Base-by-base conservation (phyloP, 2,329 filamentous ascomycete species). In the Periconia sp. region DNA sequence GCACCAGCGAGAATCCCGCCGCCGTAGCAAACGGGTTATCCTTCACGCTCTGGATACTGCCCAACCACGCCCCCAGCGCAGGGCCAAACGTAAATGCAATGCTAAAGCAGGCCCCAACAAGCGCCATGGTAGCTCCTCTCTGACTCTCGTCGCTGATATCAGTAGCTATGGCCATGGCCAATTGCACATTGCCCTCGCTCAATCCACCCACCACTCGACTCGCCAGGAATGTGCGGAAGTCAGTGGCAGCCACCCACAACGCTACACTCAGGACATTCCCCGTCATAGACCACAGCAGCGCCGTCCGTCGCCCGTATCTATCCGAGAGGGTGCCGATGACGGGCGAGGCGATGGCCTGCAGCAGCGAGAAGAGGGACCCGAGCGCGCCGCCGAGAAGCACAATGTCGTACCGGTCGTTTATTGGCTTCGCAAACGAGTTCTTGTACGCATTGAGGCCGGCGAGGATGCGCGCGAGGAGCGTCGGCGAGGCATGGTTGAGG, bases 1-100 rank as follows among this genome's bases (percentile, higher is more conserved):
- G 74, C 21, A 85, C 81, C 22, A 99, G 78, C 12, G 89, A 95
- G 54, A 97, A 90, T 1, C 88, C 88, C 0, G 94, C 94, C 1
- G 94, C 92, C 0, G 90, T 89, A 5, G 91, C 92, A 69, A 99
- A 99, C 0, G 94, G 94, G 66, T 99, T 99, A 18, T 86, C 87
- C 3, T 86, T 84, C 17, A 97, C 86, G 4, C 84, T 83, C 11
- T 84, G 83, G 49, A 96, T 84, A 37, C 82, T 86, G 52, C 89
- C 87, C 16, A 99, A 77, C 67, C 85, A 92, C 2, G 94, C 94
- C 46, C 94, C 94, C 6, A 99, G 80, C 8, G 91, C 91, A 0
- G 94, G 94, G 0, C 94, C 94, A 66, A 96, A 95, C 1, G 94
- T 99, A 68, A 99, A 99, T 13, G 94, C 94, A 56, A 99, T 86